Conservation (phyloP, 208 protist species). For the Leishmania braziliensis region DNA sequence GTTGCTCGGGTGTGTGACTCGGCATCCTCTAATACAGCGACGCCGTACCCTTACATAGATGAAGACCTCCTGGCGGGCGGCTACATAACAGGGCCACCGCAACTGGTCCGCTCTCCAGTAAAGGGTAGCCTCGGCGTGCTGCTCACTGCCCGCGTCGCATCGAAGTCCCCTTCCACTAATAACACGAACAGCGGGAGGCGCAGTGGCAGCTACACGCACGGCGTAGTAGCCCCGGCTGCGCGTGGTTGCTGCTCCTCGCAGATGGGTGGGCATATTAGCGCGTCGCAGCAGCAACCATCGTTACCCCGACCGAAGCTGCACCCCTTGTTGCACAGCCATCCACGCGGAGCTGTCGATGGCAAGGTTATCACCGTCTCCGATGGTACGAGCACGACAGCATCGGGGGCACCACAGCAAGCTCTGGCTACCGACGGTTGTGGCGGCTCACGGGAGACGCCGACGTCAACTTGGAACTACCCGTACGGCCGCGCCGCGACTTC, state of each 20-base stretch:
- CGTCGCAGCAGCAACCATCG: not conserved
- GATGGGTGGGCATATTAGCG: slow-evolving; percentile 6
- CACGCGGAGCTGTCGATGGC: not conserved
- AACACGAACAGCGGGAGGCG: not conserved
- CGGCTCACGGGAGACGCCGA: not conserved
- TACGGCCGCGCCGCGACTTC: not conserved
- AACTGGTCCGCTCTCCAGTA: slow-evolving; percentile 7
- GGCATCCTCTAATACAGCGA: not conserved
- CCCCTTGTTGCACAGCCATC: slow-evolving; percentile 13
- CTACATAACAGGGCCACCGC: slow-evolving; percentile 23
- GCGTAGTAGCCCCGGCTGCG: not conserved
- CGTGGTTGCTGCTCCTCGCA: slow-evolving; percentile 11
- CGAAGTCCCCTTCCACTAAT: not conserved
- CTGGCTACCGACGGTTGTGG: not conserved
- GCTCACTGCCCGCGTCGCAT: not conserved
- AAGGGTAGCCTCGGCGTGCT: not conserved
- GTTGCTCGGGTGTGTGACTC: too few species aligned
- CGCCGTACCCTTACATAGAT: slow-evolving; percentile 22
- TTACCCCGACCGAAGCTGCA: slow-evolving; percentile 18
- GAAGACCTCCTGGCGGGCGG: slow-evolving; percentile 29
- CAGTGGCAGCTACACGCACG: not conserved
- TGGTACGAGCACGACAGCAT: not conserved
- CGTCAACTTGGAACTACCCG: not conserved
- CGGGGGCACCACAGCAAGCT: not conserved
- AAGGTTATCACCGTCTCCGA: not conserved